phyloP scores from a whole-genome alignment of 2,329 filamentous ascomycete species.

The Intubia oerlemansii region DNA sequence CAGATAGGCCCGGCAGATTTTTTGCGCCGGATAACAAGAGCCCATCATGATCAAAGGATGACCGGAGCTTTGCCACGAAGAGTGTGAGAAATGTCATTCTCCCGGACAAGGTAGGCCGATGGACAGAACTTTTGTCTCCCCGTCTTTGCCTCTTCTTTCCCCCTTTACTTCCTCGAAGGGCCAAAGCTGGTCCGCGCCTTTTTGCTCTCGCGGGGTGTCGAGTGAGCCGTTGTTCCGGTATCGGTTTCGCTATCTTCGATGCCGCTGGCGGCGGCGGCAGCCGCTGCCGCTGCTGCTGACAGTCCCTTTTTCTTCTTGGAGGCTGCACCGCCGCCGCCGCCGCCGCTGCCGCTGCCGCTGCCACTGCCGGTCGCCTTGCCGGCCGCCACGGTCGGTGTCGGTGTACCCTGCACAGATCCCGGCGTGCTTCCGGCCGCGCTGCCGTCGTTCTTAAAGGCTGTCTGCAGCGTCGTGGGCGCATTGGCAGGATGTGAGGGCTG shows the following conservation, averaged over 20 bases:
- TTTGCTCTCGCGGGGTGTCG: slow-evolving; percentile 27
- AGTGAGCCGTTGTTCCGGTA: slow-evolving; percentile 12
- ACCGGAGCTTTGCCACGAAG: too few relatives aligned
- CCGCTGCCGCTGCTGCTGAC: too few relatives aligned
- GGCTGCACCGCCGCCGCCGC: slow-evolving; percentile 3
- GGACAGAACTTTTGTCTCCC: too few relatives aligned
- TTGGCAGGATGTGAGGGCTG: slow-evolving; percentile 18
- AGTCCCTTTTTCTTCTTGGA: slow-evolving; percentile 14
- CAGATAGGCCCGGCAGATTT: too few relatives aligned
- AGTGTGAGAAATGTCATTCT: too few relatives aligned
- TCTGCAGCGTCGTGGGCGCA: too few relatives aligned
- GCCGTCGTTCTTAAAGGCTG: slow-evolving; percentile 23
- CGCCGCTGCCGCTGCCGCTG: slow-evolving; percentile 13
- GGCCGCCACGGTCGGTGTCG: slow-evolving; percentile 8
- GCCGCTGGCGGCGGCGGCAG: slow-evolving; percentile 7
- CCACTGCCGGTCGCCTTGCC: slow-evolving; percentile 34
- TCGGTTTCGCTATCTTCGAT: slow-evolving; percentile 37
- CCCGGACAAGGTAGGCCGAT: too few relatives aligned
- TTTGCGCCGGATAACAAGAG: too few relatives aligned
- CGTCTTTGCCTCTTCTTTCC: too few relatives aligned
- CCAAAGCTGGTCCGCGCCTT: slow-evolving; percentile 38
- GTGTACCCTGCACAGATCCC: slow-evolving; percentile 15
- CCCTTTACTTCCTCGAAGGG: slow-evolving; percentile 26
- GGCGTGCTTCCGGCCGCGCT: slow-evolving; percentile 7
- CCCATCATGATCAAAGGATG: too few relatives aligned